These are phyloP conservation scores for Trichocladium antarcticum DNA, from an alignment of 495 filamentous ascomycete species.

Conservation along the genomic window DNA sequence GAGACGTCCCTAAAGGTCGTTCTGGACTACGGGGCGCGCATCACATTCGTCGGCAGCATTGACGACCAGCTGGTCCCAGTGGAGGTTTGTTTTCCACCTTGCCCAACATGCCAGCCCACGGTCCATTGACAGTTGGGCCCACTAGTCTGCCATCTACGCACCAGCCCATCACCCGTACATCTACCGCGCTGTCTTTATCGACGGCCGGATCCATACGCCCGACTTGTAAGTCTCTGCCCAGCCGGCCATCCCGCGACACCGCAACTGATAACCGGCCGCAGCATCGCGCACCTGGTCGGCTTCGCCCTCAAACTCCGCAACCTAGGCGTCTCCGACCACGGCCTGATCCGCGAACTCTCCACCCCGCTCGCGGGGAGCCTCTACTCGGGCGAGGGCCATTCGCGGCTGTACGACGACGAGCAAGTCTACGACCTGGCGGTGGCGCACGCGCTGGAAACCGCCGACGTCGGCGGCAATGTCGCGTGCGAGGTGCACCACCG, in stretches of 20 bases:
- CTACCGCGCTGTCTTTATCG: conserved; percentile 86
- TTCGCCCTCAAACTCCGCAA: conserved; percentile 91
- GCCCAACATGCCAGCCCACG: background rate
- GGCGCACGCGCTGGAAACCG: conserved; percentile 76
- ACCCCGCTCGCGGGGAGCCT: conserved; percentile 80
- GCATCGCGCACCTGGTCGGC: conserved; percentile 79
- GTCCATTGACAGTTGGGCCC: conserved; percentile 2
- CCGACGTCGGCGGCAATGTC: conserved; percentile 42
- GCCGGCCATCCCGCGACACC: background rate
- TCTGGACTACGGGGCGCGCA: conserved; percentile 65
- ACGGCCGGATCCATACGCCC: conserved; percentile 82
- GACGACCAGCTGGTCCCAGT: conserved; percentile 93
- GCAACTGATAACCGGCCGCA: conserved; percentile 19
- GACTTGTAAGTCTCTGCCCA: conserved; percentile 53
- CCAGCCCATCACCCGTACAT: conserved; percentile 82
- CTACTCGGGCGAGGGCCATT: conserved; percentile 87
- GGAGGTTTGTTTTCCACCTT: conserved; percentile 43
- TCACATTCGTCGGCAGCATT: conserved; percentile 82
- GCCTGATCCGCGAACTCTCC: conserved; percentile 83
- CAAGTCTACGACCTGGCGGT: conserved; percentile 84
- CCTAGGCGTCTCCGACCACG: conserved; percentile 82
- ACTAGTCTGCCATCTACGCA: conserved; percentile 70
- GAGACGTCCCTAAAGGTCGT: conserved; percentile 59
- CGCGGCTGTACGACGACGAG: conserved; percentile 79
- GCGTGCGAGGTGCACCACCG: conserved; percentile 32